These are phyloP conservation scores for Trametes cingulata DNA, from an alignment of 768 basidiomycete species.

Conservation along the genomic window DNA sequence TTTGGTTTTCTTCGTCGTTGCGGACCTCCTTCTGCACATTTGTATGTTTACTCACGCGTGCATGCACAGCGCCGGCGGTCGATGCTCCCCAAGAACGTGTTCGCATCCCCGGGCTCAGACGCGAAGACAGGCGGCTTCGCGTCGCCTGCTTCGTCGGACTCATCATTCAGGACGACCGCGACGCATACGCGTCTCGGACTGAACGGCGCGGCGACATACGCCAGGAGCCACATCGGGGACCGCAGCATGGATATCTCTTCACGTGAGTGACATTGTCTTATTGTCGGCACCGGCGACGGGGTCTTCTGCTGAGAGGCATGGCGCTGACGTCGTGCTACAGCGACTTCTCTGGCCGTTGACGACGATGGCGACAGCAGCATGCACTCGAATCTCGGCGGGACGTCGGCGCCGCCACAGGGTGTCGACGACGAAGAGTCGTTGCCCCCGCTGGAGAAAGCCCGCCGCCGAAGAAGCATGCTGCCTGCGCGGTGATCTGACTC, in stretches of 20 bases:
- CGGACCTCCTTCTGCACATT: neutral
- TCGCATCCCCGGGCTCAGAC: constrained; percentile 10
- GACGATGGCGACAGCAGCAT: constrained; percentile 20
- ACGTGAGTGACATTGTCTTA: constrained; percentile 13
- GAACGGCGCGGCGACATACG: neutral
- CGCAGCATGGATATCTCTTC: constrained; percentile 16
- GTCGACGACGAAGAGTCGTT: constrained; percentile 52
- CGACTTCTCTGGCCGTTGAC: constrained; percentile 31
- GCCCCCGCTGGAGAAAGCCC: constrained; percentile 69
- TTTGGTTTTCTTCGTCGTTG: neutral
- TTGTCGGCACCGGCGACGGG: neutral
- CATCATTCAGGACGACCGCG: constrained; percentile 4
- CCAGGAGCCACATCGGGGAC: neutral
- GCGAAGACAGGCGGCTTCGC: neutral
- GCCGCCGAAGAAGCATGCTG: constrained; percentile 46
- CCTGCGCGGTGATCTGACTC: neutral
- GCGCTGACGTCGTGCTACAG: neutral
- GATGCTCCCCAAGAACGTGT: constrained; percentile 63
- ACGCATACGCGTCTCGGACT: neutral
- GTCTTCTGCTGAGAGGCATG: no score
- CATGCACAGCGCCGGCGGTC: constrained; percentile 68
- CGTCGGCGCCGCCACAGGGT: constrained; percentile 19
- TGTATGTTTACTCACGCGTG: neutral
- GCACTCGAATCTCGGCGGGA: neutral
- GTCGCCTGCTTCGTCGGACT: constrained; percentile 9